Evolutionary conservation across 176 grass and related monocot species (phyloP).

Genomic region (Dendrocalamus sinicus): DNA sequence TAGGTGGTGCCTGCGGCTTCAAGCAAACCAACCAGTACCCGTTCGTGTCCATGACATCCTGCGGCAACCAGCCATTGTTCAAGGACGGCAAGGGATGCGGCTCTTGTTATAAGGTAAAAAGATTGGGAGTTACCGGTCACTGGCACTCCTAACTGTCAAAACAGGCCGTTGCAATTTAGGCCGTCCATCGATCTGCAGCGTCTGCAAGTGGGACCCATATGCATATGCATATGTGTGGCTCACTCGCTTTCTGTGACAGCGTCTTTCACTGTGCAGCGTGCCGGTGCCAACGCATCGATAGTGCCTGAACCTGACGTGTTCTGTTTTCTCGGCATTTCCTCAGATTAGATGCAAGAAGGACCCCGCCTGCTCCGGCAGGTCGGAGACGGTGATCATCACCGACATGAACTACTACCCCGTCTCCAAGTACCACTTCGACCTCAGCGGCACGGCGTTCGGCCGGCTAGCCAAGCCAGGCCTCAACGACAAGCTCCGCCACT

Average conservation of each 20-base stretch:
- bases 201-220: not conserved
- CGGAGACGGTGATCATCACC: conserved; percentile 74
- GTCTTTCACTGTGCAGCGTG: conserved; percentile 20
- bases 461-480: conserved; percentile 65
- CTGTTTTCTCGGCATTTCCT: not conserved
- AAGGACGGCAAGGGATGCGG: conserved; percentile 87
- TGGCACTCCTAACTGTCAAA: conserved; percentile 10
- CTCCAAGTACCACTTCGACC: conserved; percentile 75
- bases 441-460: conserved; percentile 85
- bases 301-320: not conserved
- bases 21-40: conserved; percentile 74
- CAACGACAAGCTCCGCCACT: conserved; percentile 76
- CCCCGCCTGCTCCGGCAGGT: conserved; percentile 52
- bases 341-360: conserved; percentile 69
- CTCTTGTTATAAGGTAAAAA: conserved; percentile 76
- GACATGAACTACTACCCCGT: conserved; percentile 83
- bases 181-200: not conserved
- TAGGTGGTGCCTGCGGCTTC: conserved; percentile 89
- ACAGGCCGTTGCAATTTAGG: not conserved
- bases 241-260: conserved; percentile 30
- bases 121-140: not conserved
- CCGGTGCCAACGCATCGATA: conserved; percentile 13
- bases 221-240: not conserved
- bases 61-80: conserved; percentile 85
- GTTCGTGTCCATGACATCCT: conserved; percentile 75